Conservation (phyloP, 208 protist species). For the Wallacemonas sp. region DNA sequence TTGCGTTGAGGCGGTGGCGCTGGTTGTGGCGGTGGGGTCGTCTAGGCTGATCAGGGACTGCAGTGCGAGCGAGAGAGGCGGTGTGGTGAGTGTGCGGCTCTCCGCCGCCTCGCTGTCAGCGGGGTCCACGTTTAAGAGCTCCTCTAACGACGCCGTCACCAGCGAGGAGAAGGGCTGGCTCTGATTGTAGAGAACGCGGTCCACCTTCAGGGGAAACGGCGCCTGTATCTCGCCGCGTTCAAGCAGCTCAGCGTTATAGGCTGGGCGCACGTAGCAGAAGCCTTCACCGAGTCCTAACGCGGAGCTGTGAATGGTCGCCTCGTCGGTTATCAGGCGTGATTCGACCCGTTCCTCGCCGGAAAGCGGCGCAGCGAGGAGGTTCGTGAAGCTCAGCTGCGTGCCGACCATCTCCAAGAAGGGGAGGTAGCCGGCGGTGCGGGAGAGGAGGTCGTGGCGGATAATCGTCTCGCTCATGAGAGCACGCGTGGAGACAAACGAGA, state of each 20-base stretch:
- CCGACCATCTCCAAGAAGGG: conserved; percentile 60
- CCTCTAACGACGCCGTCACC: conserved; percentile 41
- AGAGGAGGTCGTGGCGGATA: conserved; percentile 50
- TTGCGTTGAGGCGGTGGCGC: too few species aligned
- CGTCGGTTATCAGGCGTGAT: conserved; percentile 45
- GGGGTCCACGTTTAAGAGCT: conserved; percentile 26
- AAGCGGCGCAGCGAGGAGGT: conserved; percentile 56
- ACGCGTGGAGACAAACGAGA: conserved; percentile 52
- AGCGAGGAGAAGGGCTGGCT: conserved; percentile 52
- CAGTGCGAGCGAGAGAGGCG: neutral
- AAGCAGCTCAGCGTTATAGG: conserved; percentile 35
- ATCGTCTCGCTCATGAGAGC: conserved; percentile 57
- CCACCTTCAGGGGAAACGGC: conserved; percentile 34
- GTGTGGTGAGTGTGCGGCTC: neutral
- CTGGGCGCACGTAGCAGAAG: conserved; percentile 44
- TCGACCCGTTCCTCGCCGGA: conserved; percentile 80
- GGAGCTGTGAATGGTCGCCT: conserved; percentile 57
- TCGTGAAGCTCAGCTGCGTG: conserved; percentile 67
- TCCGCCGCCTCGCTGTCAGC: neutral
- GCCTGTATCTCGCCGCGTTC: conserved; percentile 9
- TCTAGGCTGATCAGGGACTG: neutral
- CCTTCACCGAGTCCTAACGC: conserved; percentile 80
- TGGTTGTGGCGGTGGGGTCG: too few species aligned
- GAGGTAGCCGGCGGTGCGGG: conserved; percentile 27
- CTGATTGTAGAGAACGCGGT: conserved; percentile 59